Percentiles rank a stretch among this genome's conserved stretches.
phyloP scores from a whole-genome alignment of 257 asterid species.

The Solanum pennellii region DNA sequence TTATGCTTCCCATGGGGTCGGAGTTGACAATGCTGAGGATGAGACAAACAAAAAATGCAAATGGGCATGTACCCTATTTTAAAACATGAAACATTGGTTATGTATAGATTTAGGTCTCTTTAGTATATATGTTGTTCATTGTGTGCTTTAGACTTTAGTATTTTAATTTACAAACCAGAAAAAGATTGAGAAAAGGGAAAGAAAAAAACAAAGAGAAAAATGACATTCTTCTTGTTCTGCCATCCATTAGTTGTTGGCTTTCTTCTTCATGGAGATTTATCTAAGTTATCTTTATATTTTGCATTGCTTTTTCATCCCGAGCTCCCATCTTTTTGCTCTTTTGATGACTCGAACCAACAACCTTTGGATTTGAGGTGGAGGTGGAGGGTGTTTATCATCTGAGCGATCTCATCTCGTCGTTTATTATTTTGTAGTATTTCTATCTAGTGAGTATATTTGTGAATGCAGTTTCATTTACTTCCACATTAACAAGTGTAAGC shows the following conservation, averaged over 20 bases:
- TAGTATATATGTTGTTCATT: neutral
- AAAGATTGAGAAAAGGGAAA: neutral
- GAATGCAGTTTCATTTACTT: neutral
- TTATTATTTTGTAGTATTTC: neutral
- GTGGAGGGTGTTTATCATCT: neutral
- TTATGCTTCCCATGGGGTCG: constrained; percentile 47
- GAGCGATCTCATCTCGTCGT: neutral
- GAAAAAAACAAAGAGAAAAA: neutral
- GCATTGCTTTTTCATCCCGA: neutral
- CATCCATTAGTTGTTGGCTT: neutral
- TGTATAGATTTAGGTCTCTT: neutral
- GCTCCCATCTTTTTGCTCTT: neutral
- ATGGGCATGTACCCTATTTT: constrained; percentile 6
- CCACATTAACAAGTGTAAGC: neutral
- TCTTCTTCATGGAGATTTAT: neutral
- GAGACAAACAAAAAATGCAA: neutral
- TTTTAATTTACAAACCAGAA: neutral
- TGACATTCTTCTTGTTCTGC: neutral
- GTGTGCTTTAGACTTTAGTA: neutral
- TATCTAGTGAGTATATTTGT: neutral
- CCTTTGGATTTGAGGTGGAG: neutral
- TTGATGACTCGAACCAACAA: neutral
- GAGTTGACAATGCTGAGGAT: constrained; percentile 8
- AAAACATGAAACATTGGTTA: neutral
- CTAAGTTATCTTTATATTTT: neutral